phyloP scores from a whole-genome alignment of 2,329 filamentous ascomycete species.

The Penicillium sp. region DNA sequence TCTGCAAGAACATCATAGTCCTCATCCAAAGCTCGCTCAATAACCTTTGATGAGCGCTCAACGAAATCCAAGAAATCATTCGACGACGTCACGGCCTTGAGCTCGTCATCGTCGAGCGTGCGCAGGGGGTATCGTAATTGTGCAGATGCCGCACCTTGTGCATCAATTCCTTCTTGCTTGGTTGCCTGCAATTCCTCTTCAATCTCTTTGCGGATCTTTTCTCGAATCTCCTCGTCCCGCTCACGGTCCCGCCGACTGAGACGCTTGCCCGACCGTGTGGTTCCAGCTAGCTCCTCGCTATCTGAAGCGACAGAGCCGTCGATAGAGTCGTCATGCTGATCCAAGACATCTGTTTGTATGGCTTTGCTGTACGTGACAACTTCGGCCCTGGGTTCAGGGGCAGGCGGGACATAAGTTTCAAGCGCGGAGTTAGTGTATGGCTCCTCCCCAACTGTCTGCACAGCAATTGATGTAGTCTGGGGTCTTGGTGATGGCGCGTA shows the following conservation, averaged over 20 bases:
- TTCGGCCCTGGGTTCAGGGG: constrained; percentile 54
- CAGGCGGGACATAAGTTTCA: constrained; percentile 67
- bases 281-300: constrained; percentile 54
- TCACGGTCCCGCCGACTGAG: constrained; percentile 73
- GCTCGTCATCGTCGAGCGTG: constrained; percentile 74
- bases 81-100: constrained; percentile 83
- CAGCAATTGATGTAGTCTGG: constrained; percentile 46
- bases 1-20: constrained; percentile 95
- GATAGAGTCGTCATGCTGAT: constrained; percentile 49
- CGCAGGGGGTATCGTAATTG: constrained; percentile 66
- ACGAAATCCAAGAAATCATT: constrained; percentile 94
- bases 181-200: constrained; percentile 82
- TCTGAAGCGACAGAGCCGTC: constrained; percentile 58
- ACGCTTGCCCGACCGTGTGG: constrained; percentile 59
- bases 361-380: constrained; percentile 95
- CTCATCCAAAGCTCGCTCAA: constrained; percentile 89
- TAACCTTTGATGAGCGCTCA: constrained; percentile 91
- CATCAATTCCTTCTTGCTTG: constrained; percentile 43
- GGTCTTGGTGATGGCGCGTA: constrained; percentile 39
- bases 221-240: constrained; percentile 80
- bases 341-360: constrained; percentile 80
- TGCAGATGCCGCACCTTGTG: constrained; percentile 39
- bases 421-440: constrained; percentile 66
- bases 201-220: constrained; percentile 79
- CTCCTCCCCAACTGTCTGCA: constrained; percentile 68